Evolutionary conservation across 2,329 filamentous ascomycete genomes (phyloP), one percentile per base, ranked within the genome.

Genomic region (Amylocarpus encephaloides): DNA sequence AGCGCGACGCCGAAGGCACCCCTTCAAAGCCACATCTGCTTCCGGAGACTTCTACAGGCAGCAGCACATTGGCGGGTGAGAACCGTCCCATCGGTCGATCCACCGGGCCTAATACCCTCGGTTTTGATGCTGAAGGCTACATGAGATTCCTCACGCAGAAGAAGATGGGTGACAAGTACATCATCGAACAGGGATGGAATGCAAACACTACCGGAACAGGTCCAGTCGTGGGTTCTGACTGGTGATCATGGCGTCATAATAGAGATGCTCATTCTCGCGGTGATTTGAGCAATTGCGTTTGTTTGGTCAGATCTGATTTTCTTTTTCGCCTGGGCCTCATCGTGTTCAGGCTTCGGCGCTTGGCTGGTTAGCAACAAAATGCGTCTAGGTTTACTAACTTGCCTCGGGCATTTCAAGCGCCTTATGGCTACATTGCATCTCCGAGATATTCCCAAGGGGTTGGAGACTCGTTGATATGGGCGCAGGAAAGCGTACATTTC

Each of bases 141-240:
- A 54, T 63, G 56, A 56, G 60, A 22, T 57, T 56, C 40, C 40
- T 64, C 29, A 43, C 53, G 3, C 38, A 54, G 30, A 63, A 59
- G 54, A 52, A 46, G 3, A 51, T 55, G 5, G 46, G 52, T 15
- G 54, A 57, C 47, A 57, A 59, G 43, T 55, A 55, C 48, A 43
- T 35, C 34, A 22, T 49, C 16, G 59, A 58, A 33, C 42, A 51
- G 44, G 50, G 47, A 46, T 57, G 50, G 54, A 56, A 56, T 36
- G 29, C 51, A 11, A 54, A 51, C 18, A 55, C 58, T 19, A 50
- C 47, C 42, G 52, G 49, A 15, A 53, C 45, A 48, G 57, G 54
- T 43, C 49, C 56, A 11, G 36, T 55, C 35, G 44, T 38, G 30
- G 53, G 53, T 30, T 56, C 54, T 40, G 51, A 55, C 33, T 58